Conservation (phyloP, 73 alveolate species). For the Paramecium pentaurelia region DNA sequence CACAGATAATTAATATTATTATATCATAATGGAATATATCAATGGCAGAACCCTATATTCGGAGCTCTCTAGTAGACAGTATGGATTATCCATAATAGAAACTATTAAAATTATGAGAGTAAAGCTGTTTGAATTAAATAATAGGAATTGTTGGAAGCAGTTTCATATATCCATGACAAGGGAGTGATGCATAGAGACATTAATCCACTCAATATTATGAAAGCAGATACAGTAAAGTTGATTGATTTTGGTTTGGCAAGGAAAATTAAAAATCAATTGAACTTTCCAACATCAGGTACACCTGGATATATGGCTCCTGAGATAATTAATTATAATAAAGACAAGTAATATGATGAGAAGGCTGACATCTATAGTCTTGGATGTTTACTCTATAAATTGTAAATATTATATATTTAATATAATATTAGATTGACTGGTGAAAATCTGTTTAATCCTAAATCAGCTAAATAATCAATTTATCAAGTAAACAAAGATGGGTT, state of each 20-base stretch:
- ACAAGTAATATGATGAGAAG: not conserved
- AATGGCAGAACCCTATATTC: slow-evolving; percentile 3
- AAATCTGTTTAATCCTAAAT: not conserved
- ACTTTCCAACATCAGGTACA: slow-evolving; percentile 70
- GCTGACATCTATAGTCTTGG: slow-evolving; percentile 38
- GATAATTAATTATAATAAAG: slow-evolving; percentile 60
- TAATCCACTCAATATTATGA: slow-evolving; percentile 39
- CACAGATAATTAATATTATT: not conserved
- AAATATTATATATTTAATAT: not conserved
- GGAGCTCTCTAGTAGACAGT: not conserved
- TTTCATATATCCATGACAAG: slow-evolving; percentile 27
- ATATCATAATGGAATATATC: slow-evolving; percentile 21
- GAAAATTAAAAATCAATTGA: not conserved
- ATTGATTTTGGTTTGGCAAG: slow-evolving; percentile 52
- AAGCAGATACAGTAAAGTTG: not conserved
- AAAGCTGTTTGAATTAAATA: not conserved
- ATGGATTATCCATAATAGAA: not conserved
- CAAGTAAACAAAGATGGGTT: not conserved
- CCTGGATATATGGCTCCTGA: slow-evolving; percentile 88
- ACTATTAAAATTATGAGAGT: slow-evolving; percentile 21
- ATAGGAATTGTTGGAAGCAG: not conserved
- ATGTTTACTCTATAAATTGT: slow-evolving; percentile 22
- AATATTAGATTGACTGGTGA: slow-evolving; percentile 16
- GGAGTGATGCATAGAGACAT: slow-evolving; percentile 53
- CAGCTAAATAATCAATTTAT: not conserved